phyloP scores from a whole-genome alignment of 352 stramenopile genomes.

The Phytophthora pseudosyringae region DNA sequence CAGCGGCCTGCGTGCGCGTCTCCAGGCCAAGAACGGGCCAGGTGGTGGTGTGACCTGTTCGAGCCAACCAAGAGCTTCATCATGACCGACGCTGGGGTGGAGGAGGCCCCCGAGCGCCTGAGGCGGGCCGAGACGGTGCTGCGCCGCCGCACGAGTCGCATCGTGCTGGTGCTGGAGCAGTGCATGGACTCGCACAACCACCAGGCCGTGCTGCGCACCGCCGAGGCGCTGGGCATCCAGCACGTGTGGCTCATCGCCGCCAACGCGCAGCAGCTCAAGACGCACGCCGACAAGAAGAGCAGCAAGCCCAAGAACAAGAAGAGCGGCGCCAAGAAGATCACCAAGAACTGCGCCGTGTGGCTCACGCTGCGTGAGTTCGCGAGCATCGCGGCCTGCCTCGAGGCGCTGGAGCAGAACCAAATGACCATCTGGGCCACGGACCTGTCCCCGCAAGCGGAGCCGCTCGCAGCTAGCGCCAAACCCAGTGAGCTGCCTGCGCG shows the following conservation, averaged over 20 bases:
- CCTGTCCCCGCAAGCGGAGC: slow-evolving; percentile 76
- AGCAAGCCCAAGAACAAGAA: slow-evolving; percentile 41
- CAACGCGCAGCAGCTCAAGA: slow-evolving; percentile 73
- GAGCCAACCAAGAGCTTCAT: slow-evolving; percentile 6
- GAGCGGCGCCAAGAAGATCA: slow-evolving; percentile 74
- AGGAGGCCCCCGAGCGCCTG: slow-evolving; percentile 61
- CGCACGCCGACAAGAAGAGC: slow-evolving; percentile 40
- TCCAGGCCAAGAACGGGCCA: no score
- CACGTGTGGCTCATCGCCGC: slow-evolving; percentile 87
- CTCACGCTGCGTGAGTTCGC: slow-evolving; percentile 88
- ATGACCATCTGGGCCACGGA: slow-evolving; percentile 93
- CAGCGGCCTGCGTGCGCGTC: neutral
- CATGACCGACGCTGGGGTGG: slow-evolving; percentile 13
- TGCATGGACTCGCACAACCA: slow-evolving; percentile 89
- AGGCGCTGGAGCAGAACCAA: slow-evolving; percentile 58
- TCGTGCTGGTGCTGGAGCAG: slow-evolving; percentile 83
- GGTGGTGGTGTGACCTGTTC: neutral
- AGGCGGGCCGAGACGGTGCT: slow-evolving; percentile 79
- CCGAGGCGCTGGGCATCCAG: slow-evolving; percentile 94
- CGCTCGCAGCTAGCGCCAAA: slow-evolving; percentile 45
- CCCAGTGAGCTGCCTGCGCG: slow-evolving; percentile 78
- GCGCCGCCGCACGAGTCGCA: slow-evolving; percentile 58
- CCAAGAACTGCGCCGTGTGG: slow-evolving; percentile 84
- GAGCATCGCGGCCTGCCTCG: slow-evolving; percentile 83
- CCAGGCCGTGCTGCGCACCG: slow-evolving; percentile 91